These are phyloP conservation scores for Boletus smithii DNA, from an alignment of 1,284 basidiomycete genomes.

Conservation along the genomic window DNA sequence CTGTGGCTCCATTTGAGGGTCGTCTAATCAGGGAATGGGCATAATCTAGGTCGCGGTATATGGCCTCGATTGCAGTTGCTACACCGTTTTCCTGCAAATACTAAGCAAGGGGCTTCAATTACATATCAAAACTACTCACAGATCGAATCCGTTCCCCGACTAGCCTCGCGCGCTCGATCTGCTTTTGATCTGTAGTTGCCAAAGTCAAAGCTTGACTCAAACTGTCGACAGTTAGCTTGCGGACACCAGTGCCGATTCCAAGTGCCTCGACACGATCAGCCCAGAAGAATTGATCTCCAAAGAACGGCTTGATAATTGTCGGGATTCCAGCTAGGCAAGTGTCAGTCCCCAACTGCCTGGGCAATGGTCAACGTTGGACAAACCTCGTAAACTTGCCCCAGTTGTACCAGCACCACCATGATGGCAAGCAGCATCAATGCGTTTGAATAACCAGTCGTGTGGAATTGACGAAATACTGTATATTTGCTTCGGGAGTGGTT, in stretches of 20 bases:
- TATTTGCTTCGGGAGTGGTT: constrained; percentile 72
- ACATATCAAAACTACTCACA: constrained; percentile 42
- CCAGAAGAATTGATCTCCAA: constrained; percentile 98
- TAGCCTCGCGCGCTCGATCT: constrained; percentile 79
- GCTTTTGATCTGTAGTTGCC: constrained; percentile 85
- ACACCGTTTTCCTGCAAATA: constrained; percentile 80
- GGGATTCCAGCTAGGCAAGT: constrained; percentile 75
- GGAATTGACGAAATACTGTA: constrained; percentile 86
- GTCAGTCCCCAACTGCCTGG: constrained; percentile 6
- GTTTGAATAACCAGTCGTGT: constrained; percentile 95
- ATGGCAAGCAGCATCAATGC: constrained; percentile 94
- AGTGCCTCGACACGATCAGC: constrained; percentile 91
- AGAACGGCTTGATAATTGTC: constrained; percentile 96
- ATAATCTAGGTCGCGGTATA: constrained; percentile 91
- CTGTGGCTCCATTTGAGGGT: constrained; percentile 33
- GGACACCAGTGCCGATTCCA: constrained; percentile 82
- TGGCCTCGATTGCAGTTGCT: constrained; percentile 81
- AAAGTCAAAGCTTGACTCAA: constrained; percentile 73
- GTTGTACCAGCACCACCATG: constrained; percentile 97
- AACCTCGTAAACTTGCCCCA: constrained; percentile 87
- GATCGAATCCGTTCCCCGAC: constrained; percentile 83
- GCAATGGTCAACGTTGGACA: constrained; percentile 16
- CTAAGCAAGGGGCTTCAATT: constrained; percentile 8
- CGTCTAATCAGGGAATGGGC: constrained; percentile 78
- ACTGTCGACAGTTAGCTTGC: constrained; percentile 77